phyloP scores from a whole-genome alignment of 306 rosid genomes.

The Rosa chinensis region DNA sequence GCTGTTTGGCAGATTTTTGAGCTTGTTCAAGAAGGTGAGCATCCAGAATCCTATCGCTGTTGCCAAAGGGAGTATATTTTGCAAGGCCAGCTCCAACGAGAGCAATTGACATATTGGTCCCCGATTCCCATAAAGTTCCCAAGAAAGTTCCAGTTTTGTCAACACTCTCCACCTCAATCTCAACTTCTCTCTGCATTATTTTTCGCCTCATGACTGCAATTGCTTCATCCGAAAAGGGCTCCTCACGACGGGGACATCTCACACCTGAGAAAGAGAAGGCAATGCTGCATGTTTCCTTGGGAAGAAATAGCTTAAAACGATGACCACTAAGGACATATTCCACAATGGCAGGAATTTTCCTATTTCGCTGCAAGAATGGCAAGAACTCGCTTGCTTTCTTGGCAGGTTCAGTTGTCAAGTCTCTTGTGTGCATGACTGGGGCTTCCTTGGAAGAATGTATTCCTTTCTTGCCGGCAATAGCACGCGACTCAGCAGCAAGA shows the following conservation, averaged over 20 bases:
- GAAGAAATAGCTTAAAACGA: conserved; percentile 87
- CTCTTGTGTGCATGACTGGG: conserved; percentile 90
- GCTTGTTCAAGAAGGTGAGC: conserved; percentile 76
- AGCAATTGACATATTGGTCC: conserved; percentile 57
- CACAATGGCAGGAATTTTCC: conserved; percentile 82
- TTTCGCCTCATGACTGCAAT: conserved; percentile 85
- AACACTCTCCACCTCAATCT: conserved; percentile 89
- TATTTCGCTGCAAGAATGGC: conserved; percentile 82
- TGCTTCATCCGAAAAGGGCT: conserved; percentile 86
- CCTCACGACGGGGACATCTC: conserved; percentile 90
- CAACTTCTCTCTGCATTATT: conserved; percentile 97
- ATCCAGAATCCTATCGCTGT: conserved; percentile 75
- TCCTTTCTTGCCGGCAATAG: conserved; percentile 70
- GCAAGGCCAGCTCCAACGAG: conserved; percentile 93
- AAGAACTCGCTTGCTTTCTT: conserved; percentile 87
- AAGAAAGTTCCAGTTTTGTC: conserved; percentile 87
- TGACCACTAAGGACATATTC: conserved; percentile 97
- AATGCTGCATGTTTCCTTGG: conserved; percentile 87
- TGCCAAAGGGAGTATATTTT: conserved; percentile 69
- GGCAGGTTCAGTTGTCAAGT: conserved; percentile 65
- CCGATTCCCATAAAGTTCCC: conserved; percentile 93
- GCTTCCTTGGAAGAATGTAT: conserved; percentile 88
- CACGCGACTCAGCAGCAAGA: conserved; percentile 92
- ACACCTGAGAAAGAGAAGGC: conserved; percentile 91
- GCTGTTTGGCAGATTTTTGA: conserved; percentile 69